Conservation (phyloP, 306 rosid genomes). For the Vigna mungo region DNA sequence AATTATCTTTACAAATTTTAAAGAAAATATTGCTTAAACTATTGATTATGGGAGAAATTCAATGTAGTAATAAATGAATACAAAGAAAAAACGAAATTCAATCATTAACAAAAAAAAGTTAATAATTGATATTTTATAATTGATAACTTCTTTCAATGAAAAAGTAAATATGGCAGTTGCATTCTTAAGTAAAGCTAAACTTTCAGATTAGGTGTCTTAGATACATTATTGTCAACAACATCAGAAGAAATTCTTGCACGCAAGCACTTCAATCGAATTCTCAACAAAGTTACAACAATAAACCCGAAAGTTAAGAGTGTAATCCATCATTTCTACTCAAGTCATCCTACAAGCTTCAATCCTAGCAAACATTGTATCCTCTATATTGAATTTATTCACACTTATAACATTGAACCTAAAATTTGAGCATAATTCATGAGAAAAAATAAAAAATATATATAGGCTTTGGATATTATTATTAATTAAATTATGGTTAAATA, state of each 20-base stretch:
- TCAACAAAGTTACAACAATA: conserved; percentile 3
- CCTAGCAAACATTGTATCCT: background rate
- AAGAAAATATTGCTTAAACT: no score
- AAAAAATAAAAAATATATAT: background rate
- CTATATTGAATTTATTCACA: conserved; percentile 18
- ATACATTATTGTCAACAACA: conserved; percentile 4
- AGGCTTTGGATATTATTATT: conserved; percentile 33
- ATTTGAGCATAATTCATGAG: conserved; percentile 22
- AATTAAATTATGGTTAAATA: conserved; percentile 24
- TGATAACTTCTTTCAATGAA: no score
- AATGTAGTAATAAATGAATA: no score
- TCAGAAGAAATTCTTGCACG: background rate
- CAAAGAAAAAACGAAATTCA: no score
- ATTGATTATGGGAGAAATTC: no score
- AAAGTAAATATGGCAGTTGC: no score
- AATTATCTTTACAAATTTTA: no score
- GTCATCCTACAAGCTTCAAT: conserved; percentile 8
- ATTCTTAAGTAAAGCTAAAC: conserved; percentile 3
- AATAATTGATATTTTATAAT: no score
- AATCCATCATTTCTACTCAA: background rate
- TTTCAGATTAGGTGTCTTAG: background rate
- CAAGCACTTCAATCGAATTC: conserved; percentile 23
- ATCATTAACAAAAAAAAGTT: no score
- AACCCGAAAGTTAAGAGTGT: conserved; percentile 2
- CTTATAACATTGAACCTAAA: conserved; percentile 14